These are phyloP conservation scores for Termitomyces sp. DNA, from an alignment of 768 basidiomycete species.

Conservation along the genomic window DNA sequence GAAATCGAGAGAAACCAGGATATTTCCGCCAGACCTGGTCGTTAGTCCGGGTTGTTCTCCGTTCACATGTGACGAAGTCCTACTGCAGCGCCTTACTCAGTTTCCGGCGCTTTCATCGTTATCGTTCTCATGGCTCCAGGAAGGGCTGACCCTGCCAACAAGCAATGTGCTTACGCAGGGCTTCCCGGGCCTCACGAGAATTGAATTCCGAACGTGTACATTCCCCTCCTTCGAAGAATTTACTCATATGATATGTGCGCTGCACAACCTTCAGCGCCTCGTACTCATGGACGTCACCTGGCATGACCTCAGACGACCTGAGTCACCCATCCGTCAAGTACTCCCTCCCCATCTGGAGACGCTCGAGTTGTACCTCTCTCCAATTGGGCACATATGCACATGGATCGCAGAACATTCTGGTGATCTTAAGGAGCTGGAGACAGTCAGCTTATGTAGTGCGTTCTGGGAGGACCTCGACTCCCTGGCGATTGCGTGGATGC, in stretches of 20 bases:
- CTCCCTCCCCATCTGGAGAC: slow-evolving; percentile 14
- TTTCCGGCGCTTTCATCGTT: slow-evolving; percentile 13
- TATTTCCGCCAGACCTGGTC: slow-evolving; percentile 3
- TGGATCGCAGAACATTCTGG: slow-evolving; percentile 15
- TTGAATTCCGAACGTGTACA: slow-evolving; percentile 20
- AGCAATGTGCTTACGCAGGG: slow-evolving; percentile 5
- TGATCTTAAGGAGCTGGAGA: slow-evolving; percentile 8
- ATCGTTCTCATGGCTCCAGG: slow-evolving; percentile 14
- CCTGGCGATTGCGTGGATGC: slow-evolving; percentile 17
- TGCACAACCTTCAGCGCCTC: slow-evolving; percentile 15
- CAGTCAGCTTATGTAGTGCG: slow-evolving; percentile 13
- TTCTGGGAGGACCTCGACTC: slow-evolving; percentile 18
- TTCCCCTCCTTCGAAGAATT: slow-evolving; percentile 18
- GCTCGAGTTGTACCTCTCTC: slow-evolving; percentile 17
- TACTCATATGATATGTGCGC: slow-evolving; percentile 15
- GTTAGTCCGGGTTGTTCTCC: not conserved
- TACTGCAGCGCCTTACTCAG: slow-evolving; percentile 8
- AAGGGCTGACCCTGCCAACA: slow-evolving; percentile 8
- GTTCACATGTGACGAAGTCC: slow-evolving; percentile 7
- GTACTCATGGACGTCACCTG: slow-evolving; percentile 19
- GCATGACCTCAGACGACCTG: slow-evolving; percentile 10
- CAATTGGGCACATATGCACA: slow-evolving; percentile 14
- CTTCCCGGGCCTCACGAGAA: slow-evolving; percentile 16
- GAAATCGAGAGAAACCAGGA: slow-evolving; percentile 8
- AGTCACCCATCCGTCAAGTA: not conserved